Conservation (phyloP, 139 green algal genomes). For the Raphidocelis subcapitata region DNA sequence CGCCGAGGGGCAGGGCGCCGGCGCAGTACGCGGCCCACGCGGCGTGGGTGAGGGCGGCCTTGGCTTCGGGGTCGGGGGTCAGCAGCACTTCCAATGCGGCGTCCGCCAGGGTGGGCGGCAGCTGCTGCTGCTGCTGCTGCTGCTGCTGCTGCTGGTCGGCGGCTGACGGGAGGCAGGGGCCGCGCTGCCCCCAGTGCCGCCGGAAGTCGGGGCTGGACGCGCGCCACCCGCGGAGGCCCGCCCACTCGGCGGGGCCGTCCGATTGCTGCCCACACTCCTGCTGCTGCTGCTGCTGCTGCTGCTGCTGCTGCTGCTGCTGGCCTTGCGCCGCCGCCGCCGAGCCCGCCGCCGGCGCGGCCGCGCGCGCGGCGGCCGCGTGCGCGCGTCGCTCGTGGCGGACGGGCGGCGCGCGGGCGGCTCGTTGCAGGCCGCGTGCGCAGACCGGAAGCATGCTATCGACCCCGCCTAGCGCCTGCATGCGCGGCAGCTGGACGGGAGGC, state of each 20-base stretch:
- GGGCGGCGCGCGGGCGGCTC: no score
- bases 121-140: background rate
- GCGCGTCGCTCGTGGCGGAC: no score
- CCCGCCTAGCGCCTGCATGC: no score
- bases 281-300: constrained; percentile 3
- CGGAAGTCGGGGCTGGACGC: constrained; percentile 21
- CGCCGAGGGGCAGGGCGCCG: constrained; percentile 36
- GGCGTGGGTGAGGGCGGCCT: constrained; percentile 58
- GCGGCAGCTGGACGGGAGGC: no score
- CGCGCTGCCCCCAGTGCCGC: constrained; percentile 21
- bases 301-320: constrained; percentile 1
- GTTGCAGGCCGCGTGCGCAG: no score
- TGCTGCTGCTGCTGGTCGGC: constrained; percentile 1
- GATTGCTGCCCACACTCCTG: no score
- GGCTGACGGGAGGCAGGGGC: background rate
- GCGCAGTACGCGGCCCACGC: constrained; percentile 51
- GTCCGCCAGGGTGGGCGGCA: background rate
- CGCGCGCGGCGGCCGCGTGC: no score
- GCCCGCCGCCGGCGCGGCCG: no score
- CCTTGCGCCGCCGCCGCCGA: no score
- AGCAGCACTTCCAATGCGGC: constrained; percentile 40
- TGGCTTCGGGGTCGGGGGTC: constrained; percentile 52
- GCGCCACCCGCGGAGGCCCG: constrained; percentile 35
- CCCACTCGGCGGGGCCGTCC: constrained; percentile 36
- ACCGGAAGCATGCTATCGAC: no score